These are phyloP conservation scores for Colletotrichum sp. DNA, from an alignment of 2,329 filamentous ascomycete species.

Conservation along the genomic window DNA sequence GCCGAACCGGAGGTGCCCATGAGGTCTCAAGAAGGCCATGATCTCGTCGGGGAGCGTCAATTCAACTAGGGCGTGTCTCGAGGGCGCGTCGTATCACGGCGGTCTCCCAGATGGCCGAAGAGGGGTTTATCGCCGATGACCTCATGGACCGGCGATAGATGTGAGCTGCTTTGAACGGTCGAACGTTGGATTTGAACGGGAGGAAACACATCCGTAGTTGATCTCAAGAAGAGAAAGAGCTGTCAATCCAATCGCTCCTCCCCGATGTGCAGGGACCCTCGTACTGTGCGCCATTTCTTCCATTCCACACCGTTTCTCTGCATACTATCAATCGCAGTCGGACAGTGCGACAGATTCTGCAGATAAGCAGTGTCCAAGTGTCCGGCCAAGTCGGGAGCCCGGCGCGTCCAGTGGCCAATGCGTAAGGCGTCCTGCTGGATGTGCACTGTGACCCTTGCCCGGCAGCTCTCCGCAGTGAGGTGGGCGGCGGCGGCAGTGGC, in stretches of 20 bases:
- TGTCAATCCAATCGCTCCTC: not conserved
- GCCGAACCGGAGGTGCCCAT: slow-evolving; percentile 3
- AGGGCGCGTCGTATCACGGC: not conserved
- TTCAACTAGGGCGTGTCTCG: not conserved
- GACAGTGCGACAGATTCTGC: not conserved
- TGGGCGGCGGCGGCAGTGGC: not conserved
- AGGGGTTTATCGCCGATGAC: not conserved
- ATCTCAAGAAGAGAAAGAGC: not conserved
- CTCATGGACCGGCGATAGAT: not conserved
- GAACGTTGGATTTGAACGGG: not conserved
- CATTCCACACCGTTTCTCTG: not conserved
- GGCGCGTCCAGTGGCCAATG: not conserved
- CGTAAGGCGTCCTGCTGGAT: not conserved
- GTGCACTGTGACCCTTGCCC: not conserved
- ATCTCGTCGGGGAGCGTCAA: not conserved
- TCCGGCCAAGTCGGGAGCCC: not conserved
- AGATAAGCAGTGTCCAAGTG: not conserved
- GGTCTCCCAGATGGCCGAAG: not conserved
- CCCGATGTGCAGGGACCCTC: not conserved
- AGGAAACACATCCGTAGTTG: not conserved
- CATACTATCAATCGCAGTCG: fast-evolving
- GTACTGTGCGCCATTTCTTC: not conserved
- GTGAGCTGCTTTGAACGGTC: not conserved
- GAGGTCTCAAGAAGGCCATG: not conserved
- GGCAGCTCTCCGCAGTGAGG: not conserved